Conservation (phyloP, 1,284 basidiomycete species). For the Marasmius tenuissimus region DNA sequence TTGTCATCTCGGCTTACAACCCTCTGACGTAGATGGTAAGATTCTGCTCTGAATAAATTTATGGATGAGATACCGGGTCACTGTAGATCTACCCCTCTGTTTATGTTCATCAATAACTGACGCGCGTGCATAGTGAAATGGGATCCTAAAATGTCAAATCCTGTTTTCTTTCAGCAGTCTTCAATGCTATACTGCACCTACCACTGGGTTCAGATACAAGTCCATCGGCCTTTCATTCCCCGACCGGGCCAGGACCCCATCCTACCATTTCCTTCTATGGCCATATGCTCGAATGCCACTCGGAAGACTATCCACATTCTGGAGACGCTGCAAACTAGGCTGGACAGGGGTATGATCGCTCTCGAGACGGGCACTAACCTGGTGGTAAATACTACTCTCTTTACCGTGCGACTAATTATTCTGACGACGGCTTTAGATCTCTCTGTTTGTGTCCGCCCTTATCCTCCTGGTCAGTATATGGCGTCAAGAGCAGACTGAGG, state of each 20-base stretch:
- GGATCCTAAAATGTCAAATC: constrained; percentile 54
- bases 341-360: background rate
- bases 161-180: constrained; percentile 59
- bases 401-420: constrained; percentile 15
- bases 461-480: constrained; percentile 73
- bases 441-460: constrained; percentile 39
- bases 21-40: constrained; percentile 15
- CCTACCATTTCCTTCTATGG: constrained; percentile 32
- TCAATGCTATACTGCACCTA: constrained; percentile 56
- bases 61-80: constrained; percentile 54
- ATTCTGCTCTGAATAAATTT: constrained; percentile 59
- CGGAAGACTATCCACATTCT: constrained; percentile 52
- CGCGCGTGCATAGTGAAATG: constrained; percentile 44
- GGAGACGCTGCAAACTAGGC: constrained; percentile 22
- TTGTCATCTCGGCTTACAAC: background rate
- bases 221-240: constrained; percentile 58
- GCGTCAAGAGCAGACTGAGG: constrained; percentile 52
- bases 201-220: constrained; percentile 61
- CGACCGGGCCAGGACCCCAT: constrained; percentile 22
- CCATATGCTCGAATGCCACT: constrained; percentile 31
- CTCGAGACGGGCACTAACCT: background rate
- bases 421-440: constrained; percentile 23
- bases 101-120: background rate
- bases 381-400: background rate
- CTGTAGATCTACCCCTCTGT: constrained; percentile 23